Evolutionary conservation across 129 eudicot genomes (phyloP), one percentile per base, ranked within the genome.

Genomic region (Logfia minima): DNA sequence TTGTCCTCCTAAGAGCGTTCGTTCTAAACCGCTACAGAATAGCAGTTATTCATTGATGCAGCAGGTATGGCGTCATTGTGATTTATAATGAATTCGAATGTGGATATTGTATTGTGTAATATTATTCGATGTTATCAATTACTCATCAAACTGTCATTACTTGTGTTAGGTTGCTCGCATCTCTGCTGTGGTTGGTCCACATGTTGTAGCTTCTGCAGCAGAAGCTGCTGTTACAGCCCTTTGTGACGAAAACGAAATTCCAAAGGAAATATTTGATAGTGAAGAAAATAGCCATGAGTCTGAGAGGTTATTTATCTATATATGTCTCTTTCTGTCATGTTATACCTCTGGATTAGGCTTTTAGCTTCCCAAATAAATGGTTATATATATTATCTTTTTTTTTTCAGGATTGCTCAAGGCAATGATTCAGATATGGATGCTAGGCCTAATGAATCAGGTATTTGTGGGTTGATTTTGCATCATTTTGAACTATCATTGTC

Each of bases 151-250:
- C 31, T 39, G 37, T 14, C 39, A 3, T 72, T 22, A 34, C 28
- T 62, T 76, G 24, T 70, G 28, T 58, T 75, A 94, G 98, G 88
- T 94, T 79, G 80, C 96, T 80, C 90, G 80, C 39, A 84, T 94
- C 39, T 89, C 93, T 74, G 65, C 86, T 65, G 81, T 87, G 85
- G 92, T 94, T 72, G 93, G 90, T 64, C 93, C 96, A 73, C 88
- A 83, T 58, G 75, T 87, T 63, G 82, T 90, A 76, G 96, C 93
- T 64, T 83, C 97, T 69, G 98, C 96, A 56, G 90, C 92, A 11
- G 92, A 89, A 58, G 97, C 96, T 83, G 97, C 97, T 48, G 81
- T 94, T 55, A 51, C 85, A 69, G 96, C 92, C 71, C 93, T 94
- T 65, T 94, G 96, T 82, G 83, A 87, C 17, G 98, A 88, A 71